Conservation (phyloP, 768 basidiomycete genomes). For the Rhodotorula sphaerocarpa region DNA sequence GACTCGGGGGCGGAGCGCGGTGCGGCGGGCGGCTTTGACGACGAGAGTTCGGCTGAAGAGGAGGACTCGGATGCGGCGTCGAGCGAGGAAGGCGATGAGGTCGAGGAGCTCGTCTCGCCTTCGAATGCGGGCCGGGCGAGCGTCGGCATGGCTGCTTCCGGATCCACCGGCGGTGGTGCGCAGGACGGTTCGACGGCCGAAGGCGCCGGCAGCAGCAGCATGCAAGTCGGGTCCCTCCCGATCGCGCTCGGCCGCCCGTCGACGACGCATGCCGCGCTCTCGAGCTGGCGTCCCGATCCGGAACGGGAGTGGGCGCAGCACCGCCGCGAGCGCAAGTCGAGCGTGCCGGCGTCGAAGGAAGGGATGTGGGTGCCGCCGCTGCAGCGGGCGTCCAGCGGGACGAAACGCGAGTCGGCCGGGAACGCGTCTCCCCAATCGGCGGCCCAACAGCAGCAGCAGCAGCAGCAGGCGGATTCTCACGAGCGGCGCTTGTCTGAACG, state of each 20-base stretch:
- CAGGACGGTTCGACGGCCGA: too few relatives aligned
- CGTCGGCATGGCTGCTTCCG: neutral
- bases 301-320: constrained; percentile 20
- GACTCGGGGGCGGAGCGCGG: neutral
- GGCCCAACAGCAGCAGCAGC: neutral
- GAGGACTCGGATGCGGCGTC: neutral
- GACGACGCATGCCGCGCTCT: constrained; percentile 5
- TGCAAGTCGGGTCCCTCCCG: constrained; percentile 25
- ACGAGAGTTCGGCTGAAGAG: constrained; percentile 1
- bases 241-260: constrained; percentile 19
- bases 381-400: too few relatives aligned
- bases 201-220: neutral
- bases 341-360: neutral
- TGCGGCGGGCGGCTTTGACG: neutral
- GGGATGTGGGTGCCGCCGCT: too few relatives aligned
- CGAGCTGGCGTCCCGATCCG: constrained; percentile 23
- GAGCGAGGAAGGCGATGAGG: neutral
- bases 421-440: too few relatives aligned
- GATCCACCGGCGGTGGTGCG: too few relatives aligned
- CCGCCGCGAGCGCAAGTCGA: neutral
- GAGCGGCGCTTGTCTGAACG: too few relatives aligned
- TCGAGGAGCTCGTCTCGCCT: neutral
- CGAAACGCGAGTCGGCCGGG: too few relatives aligned
- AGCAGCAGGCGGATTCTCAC: too few relatives aligned
- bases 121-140: neutral